Base-by-base conservation (phyloP, 139 green algal species). In the Limnomonas spitsbergensis region DNA sequence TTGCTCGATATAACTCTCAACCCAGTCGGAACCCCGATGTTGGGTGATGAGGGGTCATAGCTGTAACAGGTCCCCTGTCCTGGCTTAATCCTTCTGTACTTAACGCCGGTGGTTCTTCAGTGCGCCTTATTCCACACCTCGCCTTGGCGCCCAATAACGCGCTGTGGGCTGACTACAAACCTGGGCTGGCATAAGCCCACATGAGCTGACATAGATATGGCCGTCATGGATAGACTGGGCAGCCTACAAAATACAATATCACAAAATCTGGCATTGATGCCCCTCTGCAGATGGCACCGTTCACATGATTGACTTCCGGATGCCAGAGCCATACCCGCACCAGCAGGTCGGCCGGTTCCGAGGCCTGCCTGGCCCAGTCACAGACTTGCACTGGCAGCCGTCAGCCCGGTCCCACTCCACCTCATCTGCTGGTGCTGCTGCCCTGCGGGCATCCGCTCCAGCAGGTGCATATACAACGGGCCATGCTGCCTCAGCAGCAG, bases 371-470 rank as follows among this genome's bases (percentile, higher is more conserved):
- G 29, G 4, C 14, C 56, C 56, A 37, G 56, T 70, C 7, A 37
- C 56, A 34, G 27, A 34, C 27, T 24, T 70, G 56, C 56, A 70
- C 29, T 70, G 56, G 56, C 56, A 70, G 56, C 56, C 47, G 14
- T 61, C 20, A 61, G 14, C 47, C 20, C 47, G 47, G 14, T 61
- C 47, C 14, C 47, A 61, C 47, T 61, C 47, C 20, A 20, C 47
- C 14, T 61, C 47, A 14, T 61, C 47, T 20, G 14, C 47, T 29
- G 47, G 14, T 61, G 20, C 47, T 61, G 47, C 20, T 29, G 20
- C 14, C 20, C 47, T 20, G 14, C 20, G 14, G 47, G 47, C 20
- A 61, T 61, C 47, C 14, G 47, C 47, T 20, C 14, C 20, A 20
- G 47, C 47, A n/a, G n/a, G n/a, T 61, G 47, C 47, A 14, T 14